Percentiles rank a stretch among this genome's conserved stretches.
These are phyloP conservation scores for Pyricularia grisea DNA, from an alignment of 2,329 filamentous ascomycete genomes.

Conservation along the genomic window DNA sequence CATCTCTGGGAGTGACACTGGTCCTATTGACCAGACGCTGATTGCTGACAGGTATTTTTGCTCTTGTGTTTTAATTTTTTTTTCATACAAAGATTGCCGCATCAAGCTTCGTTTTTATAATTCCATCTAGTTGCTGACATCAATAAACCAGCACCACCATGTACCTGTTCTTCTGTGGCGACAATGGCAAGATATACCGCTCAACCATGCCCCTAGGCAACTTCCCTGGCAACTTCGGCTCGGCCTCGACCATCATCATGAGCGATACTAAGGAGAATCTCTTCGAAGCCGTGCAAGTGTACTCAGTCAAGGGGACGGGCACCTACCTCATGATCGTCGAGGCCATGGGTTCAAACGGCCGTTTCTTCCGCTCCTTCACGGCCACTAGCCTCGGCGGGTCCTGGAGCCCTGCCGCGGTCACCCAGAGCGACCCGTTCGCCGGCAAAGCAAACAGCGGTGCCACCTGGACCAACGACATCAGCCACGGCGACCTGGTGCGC, in stretches of 20 bases:
- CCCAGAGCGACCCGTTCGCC: constrained; percentile 50
- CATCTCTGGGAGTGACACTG: constrained; percentile 40
- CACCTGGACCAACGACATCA: constrained; percentile 60
- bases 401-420: constrained; percentile 49
- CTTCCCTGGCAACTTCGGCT: constrained; percentile 53
- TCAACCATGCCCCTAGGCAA: constrained; percentile 51
- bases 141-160: constrained; percentile 27
- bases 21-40: constrained; percentile 52
- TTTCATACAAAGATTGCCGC: no score
- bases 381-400: constrained; percentile 42
- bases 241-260: constrained; percentile 35
- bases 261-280: constrained; percentile 45
- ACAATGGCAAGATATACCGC: constrained; percentile 59
- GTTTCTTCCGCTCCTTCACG: constrained; percentile 60
- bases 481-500: constrained; percentile 53
- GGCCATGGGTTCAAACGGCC: constrained; percentile 43
- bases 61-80: no score
- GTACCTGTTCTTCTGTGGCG: constrained; percentile 60
- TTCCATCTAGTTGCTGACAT: no score
- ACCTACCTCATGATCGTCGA: constrained; percentile 63
- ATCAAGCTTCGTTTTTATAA: no score
- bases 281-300: constrained; percentile 60
- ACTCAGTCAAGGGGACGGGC: constrained; percentile 43
- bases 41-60: constrained; percentile 40
- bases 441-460: constrained; percentile 57